Evolutionary conservation across 2,329 filamentous ascomycete genomes (phyloP), one percentile per base, ranked within the genome.

Genomic region (Teratosphaeria destructans): DNA sequence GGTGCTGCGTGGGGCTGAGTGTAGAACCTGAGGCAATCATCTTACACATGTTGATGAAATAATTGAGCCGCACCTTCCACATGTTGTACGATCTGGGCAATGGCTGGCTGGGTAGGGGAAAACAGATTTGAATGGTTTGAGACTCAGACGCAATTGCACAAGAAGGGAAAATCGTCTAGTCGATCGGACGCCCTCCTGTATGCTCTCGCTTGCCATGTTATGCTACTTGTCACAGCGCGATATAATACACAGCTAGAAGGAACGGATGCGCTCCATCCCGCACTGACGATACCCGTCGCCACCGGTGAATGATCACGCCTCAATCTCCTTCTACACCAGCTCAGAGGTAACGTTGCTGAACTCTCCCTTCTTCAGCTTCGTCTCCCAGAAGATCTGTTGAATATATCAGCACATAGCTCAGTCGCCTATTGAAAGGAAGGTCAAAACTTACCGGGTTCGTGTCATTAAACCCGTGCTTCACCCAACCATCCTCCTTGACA

Each of bases 401-500:
- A 23, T 1, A 11, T 23, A 29, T 60, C 26, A 63, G 61, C 29
- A 55, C 43, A 4, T 3, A 10, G 43, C 43, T 19, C 19, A 3
- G 19, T 27, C 34, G 12, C 8, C 19, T 6, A 19, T 58, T 6
- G 5, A 35, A 32, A 14, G 6, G 1, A 29, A 35, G 16, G 54
- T 57, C 16, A 3, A 7, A 35, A 58, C 55, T 10, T 60, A 49
- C 56, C 53, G 93, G 93, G 81, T 97, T 96, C 68, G 93, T 97
- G 77, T 99, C 94, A 67, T 81, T 91, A 83, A 99, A 99, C 63
- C 94, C 94, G 73, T 97, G 93, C 84, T 95, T 96, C 71, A 95
- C 92, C 94, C 94, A 99, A 69, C 94, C 94, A 65, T 91, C 88
- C 81, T 99, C 93, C 85, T 96, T 96, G 74, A 99, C 92, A 73